phyloP scores from a whole-genome alignment of 805 yeast species.

The Cyberlindnera sargentensis region DNA sequence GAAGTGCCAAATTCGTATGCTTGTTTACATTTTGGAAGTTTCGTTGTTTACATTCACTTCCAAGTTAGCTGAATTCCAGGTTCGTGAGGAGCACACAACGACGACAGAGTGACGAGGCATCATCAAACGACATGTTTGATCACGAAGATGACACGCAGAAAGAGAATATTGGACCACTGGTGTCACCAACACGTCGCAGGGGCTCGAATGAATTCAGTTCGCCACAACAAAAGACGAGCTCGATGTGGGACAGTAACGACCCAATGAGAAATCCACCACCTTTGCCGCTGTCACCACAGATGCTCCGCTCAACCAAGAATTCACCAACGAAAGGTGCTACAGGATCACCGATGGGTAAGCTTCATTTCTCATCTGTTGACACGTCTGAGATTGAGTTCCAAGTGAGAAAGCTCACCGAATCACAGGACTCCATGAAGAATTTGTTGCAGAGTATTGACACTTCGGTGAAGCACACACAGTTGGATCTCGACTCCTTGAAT shows the following conservation, averaged over 20 bases:
- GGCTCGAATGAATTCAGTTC: slow-evolving; percentile 9
- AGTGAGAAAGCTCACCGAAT: slow-evolving; percentile 22
- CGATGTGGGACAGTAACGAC: slow-evolving; percentile 34
- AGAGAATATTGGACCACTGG: slow-evolving; percentile 13
- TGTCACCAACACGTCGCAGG: slow-evolving; percentile 9
- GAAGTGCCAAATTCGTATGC: slow-evolving; percentile 1
- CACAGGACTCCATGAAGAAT: slow-evolving; percentile 25
- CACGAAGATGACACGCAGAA: slow-evolving; percentile 3
- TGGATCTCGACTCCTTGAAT: slow-evolving; percentile 22
- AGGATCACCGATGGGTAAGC: slow-evolving; percentile 18
- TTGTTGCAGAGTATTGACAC: slow-evolving; percentile 22
- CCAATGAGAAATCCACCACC: slow-evolving; percentile 36
- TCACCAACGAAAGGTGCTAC: slow-evolving; percentile 9
- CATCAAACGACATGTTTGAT: neutral
- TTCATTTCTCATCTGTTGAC: slow-evolving; percentile 15
- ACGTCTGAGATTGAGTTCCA: slow-evolving; percentile 21
- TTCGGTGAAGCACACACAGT: slow-evolving; percentile 23
- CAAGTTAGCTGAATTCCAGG: too few species aligned
- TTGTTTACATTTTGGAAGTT: slow-evolving; percentile 9
- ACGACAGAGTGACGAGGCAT: too few species aligned
- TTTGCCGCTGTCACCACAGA: slow-evolving; percentile 33
- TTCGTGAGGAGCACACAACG: too few species aligned
- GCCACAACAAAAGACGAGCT: slow-evolving; percentile 9
- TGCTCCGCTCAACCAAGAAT: slow-evolving; percentile 22
- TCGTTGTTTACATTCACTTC: neutral